These are phyloP conservation scores for Podaxis rugospora DNA, from an alignment of 768 basidiomycete genomes.

Conservation along the genomic window DNA sequence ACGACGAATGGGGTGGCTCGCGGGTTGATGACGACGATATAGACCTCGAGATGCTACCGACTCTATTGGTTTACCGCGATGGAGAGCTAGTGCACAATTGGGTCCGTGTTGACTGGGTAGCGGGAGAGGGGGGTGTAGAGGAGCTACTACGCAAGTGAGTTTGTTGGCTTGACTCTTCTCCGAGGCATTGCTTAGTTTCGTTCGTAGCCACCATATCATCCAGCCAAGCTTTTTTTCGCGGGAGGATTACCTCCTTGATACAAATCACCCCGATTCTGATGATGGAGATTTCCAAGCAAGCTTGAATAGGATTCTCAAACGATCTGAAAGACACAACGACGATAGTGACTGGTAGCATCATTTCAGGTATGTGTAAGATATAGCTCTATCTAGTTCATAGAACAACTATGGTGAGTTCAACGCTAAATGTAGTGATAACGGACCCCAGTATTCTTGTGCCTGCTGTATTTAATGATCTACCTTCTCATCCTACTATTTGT, in stretches of 20 bases:
- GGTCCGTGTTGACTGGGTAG: slow-evolving; percentile 88
- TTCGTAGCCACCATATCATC: slow-evolving; percentile 2
- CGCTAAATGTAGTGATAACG: neutral
- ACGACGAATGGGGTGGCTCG: slow-evolving; percentile 20
- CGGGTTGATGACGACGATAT: slow-evolving; percentile 51
- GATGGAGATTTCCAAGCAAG: slow-evolving; percentile 12
- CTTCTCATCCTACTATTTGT: too few relatives aligned
- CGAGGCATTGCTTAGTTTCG: too few relatives aligned
- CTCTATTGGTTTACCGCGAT: slow-evolving; percentile 71
- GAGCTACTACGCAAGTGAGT: slow-evolving; percentile 62
- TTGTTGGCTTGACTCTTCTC: neutral
- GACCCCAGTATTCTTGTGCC: neutral
- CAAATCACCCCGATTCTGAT: slow-evolving; percentile 2
- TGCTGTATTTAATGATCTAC: too few relatives aligned
- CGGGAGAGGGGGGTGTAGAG: slow-evolving; percentile 60
- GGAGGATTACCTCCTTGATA: neutral
- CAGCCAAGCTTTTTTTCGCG: neutral
- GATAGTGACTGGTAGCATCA: neutral
- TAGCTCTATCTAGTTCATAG: neutral
- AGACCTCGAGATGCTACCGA: slow-evolving; percentile 77
- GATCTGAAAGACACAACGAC: neutral
- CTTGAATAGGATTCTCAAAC: slow-evolving; percentile 3
- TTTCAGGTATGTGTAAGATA: neutral
- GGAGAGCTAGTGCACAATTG: slow-evolving; percentile 86
- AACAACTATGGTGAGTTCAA: neutral